Evolutionary conservation across 2,329 filamentous ascomycete genomes (phyloP), one percentile per base, ranked within the genome.

Genomic region (Exophiala bonariae): DNA sequence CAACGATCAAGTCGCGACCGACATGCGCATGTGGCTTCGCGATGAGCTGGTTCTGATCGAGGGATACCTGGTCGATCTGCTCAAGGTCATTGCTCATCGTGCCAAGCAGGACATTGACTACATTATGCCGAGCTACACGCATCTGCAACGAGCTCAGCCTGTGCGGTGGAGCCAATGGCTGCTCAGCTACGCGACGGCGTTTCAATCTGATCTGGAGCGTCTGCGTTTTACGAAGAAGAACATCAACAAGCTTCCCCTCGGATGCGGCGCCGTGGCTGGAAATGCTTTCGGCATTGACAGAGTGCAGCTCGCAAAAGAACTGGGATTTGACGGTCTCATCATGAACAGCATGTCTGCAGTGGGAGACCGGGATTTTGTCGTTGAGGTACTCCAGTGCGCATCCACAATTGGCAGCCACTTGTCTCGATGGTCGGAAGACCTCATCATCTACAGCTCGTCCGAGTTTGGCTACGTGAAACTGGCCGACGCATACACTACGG

Each of bases 1-100:
- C 59, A 96, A 96, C 63, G 90, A 96, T 70, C 90, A 96, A 71
- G 83, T 95, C 47, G 89, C 85, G 38, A 91, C 86, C 17, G 89
- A 95, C 62, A 92, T 96, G 87, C 84, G 89, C 52, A 75, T 96
- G 66, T 96, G 89, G 89, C 71, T 95, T 54, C 79, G 89, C 34
- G 84, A 91, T 55, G 79, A 86, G 71, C 73, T 96, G 48, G 78
- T 77, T 47, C 75, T 76, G 55, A 81, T 95, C 41, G 88, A 95
- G 59, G 66, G 59, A 28, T 81, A 83, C 59, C 76, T 96, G 3
- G 74, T 81, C 34, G 78, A 81, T 44, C 79, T 95, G 57, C 73
- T 96, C 32, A 75, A 80, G 60, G 85, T 90, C 38, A 80, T 84
- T 11, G 78, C 82, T 28, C 72, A 74, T 37, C 80, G 88, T 20